phyloP scores from a whole-genome alignment of 768 basidiomycete genomes.

The Amanita fuliginea region DNA sequence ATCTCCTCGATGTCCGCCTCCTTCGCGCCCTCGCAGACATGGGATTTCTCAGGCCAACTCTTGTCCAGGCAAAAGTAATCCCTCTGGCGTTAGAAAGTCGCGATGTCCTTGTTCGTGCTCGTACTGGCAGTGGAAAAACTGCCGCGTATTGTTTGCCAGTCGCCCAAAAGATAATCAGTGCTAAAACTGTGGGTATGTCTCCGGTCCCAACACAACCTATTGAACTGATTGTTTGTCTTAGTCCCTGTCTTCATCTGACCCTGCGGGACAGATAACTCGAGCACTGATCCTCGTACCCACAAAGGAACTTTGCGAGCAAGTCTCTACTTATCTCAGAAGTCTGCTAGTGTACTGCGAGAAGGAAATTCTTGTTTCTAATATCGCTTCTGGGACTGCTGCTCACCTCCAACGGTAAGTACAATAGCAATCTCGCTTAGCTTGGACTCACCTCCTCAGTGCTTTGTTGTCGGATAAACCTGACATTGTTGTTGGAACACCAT shows the following conservation, averaged over 20 bases:
- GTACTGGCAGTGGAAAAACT: constrained; percentile 96
- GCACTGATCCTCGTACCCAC: constrained; percentile 83
- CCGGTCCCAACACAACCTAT: neutral
- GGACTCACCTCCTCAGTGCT: constrained; percentile 14
- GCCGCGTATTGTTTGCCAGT: constrained; percentile 91
- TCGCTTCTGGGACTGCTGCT: constrained; percentile 58
- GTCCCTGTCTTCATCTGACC: constrained; percentile 28
- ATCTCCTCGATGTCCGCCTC: constrained; percentile 75
- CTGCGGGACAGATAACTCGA: constrained; percentile 47
- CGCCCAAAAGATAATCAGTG: constrained; percentile 75
- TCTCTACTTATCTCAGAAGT: constrained; percentile 52
- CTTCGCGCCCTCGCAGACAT: constrained; percentile 84
- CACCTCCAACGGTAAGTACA: constrained; percentile 60
- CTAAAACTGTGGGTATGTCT: constrained; percentile 58
- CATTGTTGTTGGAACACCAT: constrained; percentile 28
- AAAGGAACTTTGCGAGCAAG: constrained; percentile 87
- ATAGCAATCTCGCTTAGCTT: neutral
- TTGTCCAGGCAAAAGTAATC: constrained; percentile 86
- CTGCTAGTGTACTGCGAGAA: constrained; percentile 73
- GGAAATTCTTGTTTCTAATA: constrained; percentile 60
- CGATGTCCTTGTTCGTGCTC: constrained; percentile 88
- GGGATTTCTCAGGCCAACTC: constrained; percentile 84
- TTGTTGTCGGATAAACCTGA: constrained; percentile 30
- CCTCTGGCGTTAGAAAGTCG: constrained; percentile 81
- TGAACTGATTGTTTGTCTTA: constrained; percentile 10